Evolutionary conservation across 345 rosid genomes (phyloP).

Genomic region (Dovyalis caffra): DNA sequence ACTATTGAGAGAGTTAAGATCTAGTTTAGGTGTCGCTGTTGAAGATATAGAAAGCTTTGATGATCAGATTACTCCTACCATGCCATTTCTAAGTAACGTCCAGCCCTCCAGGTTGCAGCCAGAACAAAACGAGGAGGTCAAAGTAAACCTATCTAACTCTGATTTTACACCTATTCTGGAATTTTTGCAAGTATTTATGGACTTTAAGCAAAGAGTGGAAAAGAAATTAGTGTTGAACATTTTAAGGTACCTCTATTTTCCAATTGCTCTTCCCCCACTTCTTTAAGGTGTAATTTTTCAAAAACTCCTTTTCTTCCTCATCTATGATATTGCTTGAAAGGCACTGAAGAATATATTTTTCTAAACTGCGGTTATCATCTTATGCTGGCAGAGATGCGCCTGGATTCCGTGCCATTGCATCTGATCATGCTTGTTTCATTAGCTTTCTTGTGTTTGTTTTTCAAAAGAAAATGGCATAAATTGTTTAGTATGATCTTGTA

Average conservation of each 20-base stretch:
- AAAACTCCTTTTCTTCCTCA: neutral
- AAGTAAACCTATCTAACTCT: neutral
- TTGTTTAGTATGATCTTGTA: neutral
- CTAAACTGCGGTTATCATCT: neutral
- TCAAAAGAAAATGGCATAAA: too few species aligned
- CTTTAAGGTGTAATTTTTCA: neutral
- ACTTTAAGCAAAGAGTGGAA: slow-evolving; percentile 35
- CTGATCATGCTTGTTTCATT: neutral
- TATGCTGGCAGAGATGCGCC: too few species aligned
- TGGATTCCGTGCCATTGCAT: neutral
- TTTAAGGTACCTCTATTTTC: slow-evolving; percentile 32
- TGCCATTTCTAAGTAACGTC: too few species aligned
- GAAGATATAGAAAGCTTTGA: neutral
- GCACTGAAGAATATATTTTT: neutral
- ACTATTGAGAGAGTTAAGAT: slow-evolving; percentile 18
- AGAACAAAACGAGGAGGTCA: too few species aligned
- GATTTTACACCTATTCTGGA: slow-evolving; percentile 13
- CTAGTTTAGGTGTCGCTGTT: slow-evolving; percentile 12
- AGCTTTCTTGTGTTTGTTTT: neutral
- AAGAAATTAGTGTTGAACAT: slow-evolving; percentile 32
- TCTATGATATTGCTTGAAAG: neutral
- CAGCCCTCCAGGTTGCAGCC: too few species aligned
- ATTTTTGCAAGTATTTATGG: slow-evolving; percentile 21
- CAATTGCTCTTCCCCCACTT: too few species aligned
- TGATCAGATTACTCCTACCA: too few species aligned